Evolutionary conservation across 306 rosid species (phyloP).

Genomic region (Begonia loranthoides): DNA sequence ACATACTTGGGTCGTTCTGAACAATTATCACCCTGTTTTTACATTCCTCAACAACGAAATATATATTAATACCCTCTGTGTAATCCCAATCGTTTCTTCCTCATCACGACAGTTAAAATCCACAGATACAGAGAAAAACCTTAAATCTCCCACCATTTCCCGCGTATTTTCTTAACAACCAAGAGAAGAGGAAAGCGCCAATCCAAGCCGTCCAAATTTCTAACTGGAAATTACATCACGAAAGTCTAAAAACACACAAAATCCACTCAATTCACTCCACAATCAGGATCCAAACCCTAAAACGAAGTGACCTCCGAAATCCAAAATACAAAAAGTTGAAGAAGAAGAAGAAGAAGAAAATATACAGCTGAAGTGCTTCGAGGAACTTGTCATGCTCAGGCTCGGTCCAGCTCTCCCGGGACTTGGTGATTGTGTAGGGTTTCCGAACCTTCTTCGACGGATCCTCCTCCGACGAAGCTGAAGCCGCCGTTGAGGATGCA

Average conservation of each 20-base stretch:
- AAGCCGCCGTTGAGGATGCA: slow-evolving; percentile 17
- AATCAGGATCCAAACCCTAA: background rate
- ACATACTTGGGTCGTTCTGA: no score
- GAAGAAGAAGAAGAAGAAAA: slow-evolving; percentile 2
- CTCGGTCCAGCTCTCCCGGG: slow-evolving; percentile 96
- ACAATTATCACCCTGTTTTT: no score
- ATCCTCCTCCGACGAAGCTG: slow-evolving; percentile 43
- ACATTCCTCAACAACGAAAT: no score
- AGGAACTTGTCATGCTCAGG: slow-evolving; percentile 97
- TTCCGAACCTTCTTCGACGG: slow-evolving; percentile 64
- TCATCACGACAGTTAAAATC: no score
- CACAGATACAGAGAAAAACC: no score
- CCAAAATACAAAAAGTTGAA: background rate
- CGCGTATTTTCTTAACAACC: background rate
- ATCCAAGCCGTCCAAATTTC: no score
- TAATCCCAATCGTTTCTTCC: no score
- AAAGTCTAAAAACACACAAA: background rate
- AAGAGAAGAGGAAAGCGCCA: no score
- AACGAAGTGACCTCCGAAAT: background rate
- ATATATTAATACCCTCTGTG: no score
- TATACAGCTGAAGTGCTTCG: slow-evolving; percentile 91
- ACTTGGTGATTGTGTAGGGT: slow-evolving; percentile 92
- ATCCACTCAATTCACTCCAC: background rate
- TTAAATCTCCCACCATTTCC: background rate
- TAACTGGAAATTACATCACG: no score